Conservation (phyloP, 352 stramenopile genomes). For the Stramenopiles sp. region DNA sequence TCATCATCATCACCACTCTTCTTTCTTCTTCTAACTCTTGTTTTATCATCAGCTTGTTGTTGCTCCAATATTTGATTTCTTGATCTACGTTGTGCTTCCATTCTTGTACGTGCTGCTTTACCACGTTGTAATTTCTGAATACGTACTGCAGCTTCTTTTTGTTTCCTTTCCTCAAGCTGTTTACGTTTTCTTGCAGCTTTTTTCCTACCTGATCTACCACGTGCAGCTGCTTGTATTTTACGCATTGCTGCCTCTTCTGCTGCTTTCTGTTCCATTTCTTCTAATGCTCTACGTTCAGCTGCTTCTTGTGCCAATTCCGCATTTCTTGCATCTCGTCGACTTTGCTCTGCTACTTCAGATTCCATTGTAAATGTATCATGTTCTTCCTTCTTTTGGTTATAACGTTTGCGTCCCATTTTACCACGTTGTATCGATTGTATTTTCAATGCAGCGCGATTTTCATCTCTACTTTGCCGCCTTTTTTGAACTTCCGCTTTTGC, state of each 20-base stretch:
- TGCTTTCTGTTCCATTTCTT: neutral
- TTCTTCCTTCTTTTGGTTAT: neutral
- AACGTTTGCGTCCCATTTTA: neutral
- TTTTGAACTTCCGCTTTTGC: neutral
- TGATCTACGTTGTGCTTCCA: neutral
- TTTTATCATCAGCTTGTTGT: neutral
- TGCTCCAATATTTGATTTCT: neutral
- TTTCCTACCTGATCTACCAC: neutral
- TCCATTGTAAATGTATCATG: neutral
- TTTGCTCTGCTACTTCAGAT: neutral
- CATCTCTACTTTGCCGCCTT: neutral
- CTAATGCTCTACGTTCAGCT: neutral
- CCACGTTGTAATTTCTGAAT: neutral
- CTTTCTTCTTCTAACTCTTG: neutral
- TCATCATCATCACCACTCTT: neutral
- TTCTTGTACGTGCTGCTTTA: neutral
- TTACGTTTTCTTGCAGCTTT: neutral
- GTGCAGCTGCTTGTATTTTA: neutral
- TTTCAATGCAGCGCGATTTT: constrained; percentile 4
- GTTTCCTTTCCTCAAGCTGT: neutral
- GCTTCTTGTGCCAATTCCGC: neutral
- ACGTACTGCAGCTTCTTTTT: neutral
- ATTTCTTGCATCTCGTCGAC: neutral
- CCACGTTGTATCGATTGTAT: constrained; percentile 1
- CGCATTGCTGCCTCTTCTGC: neutral